Conservation (phyloP, 2,329 filamentous ascomycete species). For the Neurospora sp. region DNA sequence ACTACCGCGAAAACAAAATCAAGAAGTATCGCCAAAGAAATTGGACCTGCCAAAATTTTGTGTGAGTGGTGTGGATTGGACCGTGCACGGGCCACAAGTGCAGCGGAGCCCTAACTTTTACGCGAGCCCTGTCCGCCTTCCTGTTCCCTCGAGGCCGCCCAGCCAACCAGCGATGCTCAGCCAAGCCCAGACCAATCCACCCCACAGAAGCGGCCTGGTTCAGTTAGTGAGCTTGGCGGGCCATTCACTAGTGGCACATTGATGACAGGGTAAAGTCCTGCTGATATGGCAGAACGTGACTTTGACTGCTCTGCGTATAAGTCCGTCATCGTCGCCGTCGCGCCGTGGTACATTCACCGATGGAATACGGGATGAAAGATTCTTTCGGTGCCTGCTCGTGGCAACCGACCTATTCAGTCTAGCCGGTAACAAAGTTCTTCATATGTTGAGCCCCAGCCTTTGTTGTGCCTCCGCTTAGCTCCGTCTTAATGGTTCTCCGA, state of each 20-base stretch:
- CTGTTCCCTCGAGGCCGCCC: neutral
- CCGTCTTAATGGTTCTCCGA: neutral
- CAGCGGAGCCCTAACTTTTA: constrained; percentile 19
- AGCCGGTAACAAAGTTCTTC: neutral
- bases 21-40: constrained; percentile 11
- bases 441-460: neutral
- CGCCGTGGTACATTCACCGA: neutral
- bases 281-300: neutral
- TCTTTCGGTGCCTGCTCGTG: neutral
- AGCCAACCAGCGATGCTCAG: neutral
- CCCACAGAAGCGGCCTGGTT: neutral
- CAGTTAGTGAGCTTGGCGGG: neutral
- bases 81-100: constrained; percentile 11
- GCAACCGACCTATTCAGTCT: neutral
- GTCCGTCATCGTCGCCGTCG: neutral
- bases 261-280: neutral
- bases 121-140: neutral
- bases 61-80: constrained; percentile 14
- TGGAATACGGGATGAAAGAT: neutral
- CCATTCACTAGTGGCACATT: neutral
- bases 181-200: neutral
- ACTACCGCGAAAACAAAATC: constrained; percentile 9
- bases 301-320: neutral
- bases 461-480: neutral
- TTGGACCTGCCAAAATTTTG: constrained; percentile 15